Evolutionary conservation across 2,329 filamentous ascomycete genomes (phyloP).

Genomic region (Geosmithia morbida): DNA sequence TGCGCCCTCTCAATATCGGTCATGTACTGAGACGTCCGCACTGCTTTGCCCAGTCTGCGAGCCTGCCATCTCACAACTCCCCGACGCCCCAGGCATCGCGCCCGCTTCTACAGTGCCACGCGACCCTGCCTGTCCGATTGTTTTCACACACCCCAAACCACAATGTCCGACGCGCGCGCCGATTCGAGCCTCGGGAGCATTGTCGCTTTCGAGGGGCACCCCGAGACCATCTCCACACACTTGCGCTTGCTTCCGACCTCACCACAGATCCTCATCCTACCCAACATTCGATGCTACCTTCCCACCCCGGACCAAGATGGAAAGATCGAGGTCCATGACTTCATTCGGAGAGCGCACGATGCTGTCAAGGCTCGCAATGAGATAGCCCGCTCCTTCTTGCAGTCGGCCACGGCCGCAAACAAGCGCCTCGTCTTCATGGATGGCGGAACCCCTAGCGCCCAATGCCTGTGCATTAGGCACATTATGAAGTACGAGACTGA

Average conservation of each 20-base stretch:
- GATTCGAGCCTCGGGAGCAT: slow-evolving; percentile 25
- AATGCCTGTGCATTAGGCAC: slow-evolving; percentile 35
- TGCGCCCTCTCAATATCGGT: not conserved
- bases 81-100: not conserved
- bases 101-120: not conserved
- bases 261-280: slow-evolving; percentile 41
- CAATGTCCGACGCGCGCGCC: not conserved
- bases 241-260: slow-evolving; percentile 44
- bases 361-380: slow-evolving; percentile 31
- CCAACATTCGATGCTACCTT: slow-evolving; percentile 33
- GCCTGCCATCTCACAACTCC: not conserved
- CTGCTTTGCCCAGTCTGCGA: not conserved
- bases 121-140: not conserved
- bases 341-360: slow-evolving; percentile 35
- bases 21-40: not conserved
- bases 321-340: slow-evolving; percentile 14
- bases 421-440: slow-evolving; percentile 46
- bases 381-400: slow-evolving; percentile 35
- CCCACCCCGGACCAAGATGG: slow-evolving; percentile 11
- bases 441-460: slow-evolving; percentile 41
- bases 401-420: slow-evolving; percentile 24
- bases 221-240: slow-evolving; percentile 41
- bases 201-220: slow-evolving; percentile 45
- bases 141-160: not conserved
- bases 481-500: slow-evolving; percentile 38